Evolutionary conservation across 1,139 yeast species (phyloP), one percentile per base, ranked within the genome.

Genomic region (Citeromyces siamensis): DNA sequence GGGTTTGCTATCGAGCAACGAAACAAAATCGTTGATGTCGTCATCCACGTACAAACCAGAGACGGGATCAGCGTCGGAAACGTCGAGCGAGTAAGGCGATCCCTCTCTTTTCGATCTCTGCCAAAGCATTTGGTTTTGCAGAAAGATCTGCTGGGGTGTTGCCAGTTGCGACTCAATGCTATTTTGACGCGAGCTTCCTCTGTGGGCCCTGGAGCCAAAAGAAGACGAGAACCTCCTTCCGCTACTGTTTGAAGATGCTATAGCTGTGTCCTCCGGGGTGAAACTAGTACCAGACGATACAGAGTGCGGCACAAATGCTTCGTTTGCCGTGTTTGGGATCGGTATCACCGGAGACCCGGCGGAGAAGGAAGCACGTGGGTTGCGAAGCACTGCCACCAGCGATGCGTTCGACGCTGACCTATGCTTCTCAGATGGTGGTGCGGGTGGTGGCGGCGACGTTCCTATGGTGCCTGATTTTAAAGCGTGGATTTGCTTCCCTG

Each of bases 11-110:
- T 90, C 96, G 36, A 88, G 71, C 72, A 85, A 66, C 44, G 75
- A 69, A 37, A 88, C 83, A 60, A 88, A 88, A 38, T 80, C 85
- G 40, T 81, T 73, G 19, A 86, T 64, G 46, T 82, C 95, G 41
- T 82, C 86, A 45, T 78, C 86, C 19, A 59, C 56, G 43, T 64
- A 62, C 8, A 64, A 46, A 3, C 71, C 69, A 2, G 52, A 49
- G 10, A 47, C 55, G 3, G 38, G 36, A 22, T 50, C 54, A 1
- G 48, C 41, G 7, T 46, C 43, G 4, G 50, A 44, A 1, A 46
- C 39, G 5, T 50, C 43, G 16, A 26, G 16, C 40, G 38, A 6
- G 45, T 40, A 14, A 42, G 46, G 37, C 42, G 35, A 19, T 17
- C 35, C 17, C n/a, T 26, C 31, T 5, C 17, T 17, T 14, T 26